Conservation (phyloP, 129 eudicot genomes). For the Arctium lappa region DNA sequence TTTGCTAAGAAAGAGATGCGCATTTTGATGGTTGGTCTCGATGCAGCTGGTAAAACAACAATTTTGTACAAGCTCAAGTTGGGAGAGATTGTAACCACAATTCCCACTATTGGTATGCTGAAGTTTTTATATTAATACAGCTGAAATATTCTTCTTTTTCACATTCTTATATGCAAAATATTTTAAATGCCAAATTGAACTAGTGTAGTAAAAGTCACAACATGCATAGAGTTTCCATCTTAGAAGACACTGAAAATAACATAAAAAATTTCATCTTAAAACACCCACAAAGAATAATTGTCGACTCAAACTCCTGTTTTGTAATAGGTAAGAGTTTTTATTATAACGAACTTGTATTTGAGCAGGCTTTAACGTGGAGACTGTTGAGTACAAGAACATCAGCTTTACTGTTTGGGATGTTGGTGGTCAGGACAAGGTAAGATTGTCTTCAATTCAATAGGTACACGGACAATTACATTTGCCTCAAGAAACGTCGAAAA, state of each 20-base stretch:
- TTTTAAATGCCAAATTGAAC: neutral
- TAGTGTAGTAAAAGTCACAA: neutral
- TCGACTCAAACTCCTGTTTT: neutral
- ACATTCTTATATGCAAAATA: neutral
- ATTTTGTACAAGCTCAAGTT: slow-evolving; percentile 39
- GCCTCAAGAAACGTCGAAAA: neutral
- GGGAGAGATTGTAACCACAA: slow-evolving; percentile 38
- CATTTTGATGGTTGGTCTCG: neutral
- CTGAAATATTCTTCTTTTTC: neutral
- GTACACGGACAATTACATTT: neutral
- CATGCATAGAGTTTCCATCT: neutral
- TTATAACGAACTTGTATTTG: neutral
- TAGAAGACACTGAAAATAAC: neutral
- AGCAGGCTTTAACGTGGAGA: slow-evolving; percentile 59
- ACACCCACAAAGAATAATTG: neutral
- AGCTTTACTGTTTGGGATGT: slow-evolving; percentile 84
- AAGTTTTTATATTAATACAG: neutral
- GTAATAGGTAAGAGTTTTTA: neutral
- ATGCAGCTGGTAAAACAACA: slow-evolving; percentile 27
- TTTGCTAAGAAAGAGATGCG: slow-evolving; percentile 15
- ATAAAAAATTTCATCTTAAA: neutral
- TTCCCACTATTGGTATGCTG: slow-evolving; percentile 37
- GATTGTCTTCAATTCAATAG: neutral
- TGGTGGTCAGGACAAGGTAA: slow-evolving; percentile 73
- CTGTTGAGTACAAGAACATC: slow-evolving; percentile 68